Evolutionary conservation across 371 early-diverging fungal genomes (phyloP), one percentile per base, ranked within the genome.

Genomic region (Vairimorpha ceranae): DNA sequence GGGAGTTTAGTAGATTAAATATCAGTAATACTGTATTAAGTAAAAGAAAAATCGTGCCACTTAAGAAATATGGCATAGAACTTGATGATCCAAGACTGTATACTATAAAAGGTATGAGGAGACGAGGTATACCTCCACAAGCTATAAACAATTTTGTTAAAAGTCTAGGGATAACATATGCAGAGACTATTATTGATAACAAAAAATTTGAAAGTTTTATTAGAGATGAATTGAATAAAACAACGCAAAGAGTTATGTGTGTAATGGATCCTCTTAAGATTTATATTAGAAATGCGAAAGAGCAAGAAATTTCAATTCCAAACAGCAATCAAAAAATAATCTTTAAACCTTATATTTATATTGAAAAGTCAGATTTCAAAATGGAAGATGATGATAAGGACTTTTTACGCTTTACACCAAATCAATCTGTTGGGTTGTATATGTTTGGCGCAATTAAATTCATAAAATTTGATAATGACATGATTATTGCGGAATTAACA

Each of bases 141-240:
- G 94, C 96, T n/a, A 94, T 99, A 85, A 95, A 96, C 81, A 89
- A 89, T 58, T 99, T 99, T 87, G 94, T 93, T 1, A 88, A 91
- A 56, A 94, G 93, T 72, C 82, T 94, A 43, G 91, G 90, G 48
- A 92, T 95, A 17, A 94, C 97, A 29, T 92, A 90, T 45, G 82
- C 89, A 64, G 87, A 89, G 78, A 87, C 92, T 21, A 88, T 88
- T 19, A 93, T 94, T 69, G 91, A 93, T 64, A 89, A 90, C n/a
- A 87, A 87, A 32, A 89, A 93, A 8, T 86, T 99, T 65, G 98
- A 99, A 77, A 90, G 88, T 80, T 90, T 91, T 81, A 91, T 94
- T 45, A 89, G 97, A 70, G 93, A 92, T 67, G 90, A 92, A 67
- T 85, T 97, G 35, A 92, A 94, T 84, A 89, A 89, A 71, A 88